phyloP scores from a whole-genome alignment of 2,329 filamentous ascomycete species.

The Neonectria magnoliae region DNA sequence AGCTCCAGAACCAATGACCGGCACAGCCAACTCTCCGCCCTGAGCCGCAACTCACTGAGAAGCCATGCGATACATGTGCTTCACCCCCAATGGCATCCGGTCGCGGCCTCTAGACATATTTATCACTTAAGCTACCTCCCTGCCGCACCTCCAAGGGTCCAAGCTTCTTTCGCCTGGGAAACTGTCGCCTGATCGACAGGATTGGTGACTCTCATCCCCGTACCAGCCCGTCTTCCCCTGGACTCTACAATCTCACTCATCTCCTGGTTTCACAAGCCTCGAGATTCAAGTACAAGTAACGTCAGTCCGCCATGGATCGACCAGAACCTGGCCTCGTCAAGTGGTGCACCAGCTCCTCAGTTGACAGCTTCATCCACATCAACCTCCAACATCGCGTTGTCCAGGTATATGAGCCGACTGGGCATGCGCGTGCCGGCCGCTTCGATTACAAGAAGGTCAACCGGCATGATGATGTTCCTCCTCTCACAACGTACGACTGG shows the following conservation, averaged over 20 bases:
- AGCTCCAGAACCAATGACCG: conserved; percentile 17
- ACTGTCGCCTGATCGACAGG: conserved; percentile 14
- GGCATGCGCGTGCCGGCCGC: conserved; percentile 63
- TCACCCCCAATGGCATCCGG: conserved; percentile 25
- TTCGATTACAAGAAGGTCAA: conserved; percentile 68
- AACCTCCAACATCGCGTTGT: conserved; percentile 71
- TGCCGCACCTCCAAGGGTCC: neutral
- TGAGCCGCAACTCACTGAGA: conserved; percentile 14
- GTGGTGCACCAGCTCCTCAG: conserved; percentile 69
- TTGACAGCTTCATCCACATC: conserved; percentile 72
- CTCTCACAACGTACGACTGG: conserved; percentile 74
- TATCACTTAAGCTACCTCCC: neutral
- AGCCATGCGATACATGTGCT: conserved; percentile 23
- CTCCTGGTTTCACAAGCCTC: neutral
- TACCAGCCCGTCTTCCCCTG: neutral
- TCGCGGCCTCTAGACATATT: conserved; percentile 5
- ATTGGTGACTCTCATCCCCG: neutral
- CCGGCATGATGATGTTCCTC: conserved; percentile 71
- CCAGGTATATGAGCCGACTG: conserved; percentile 70
- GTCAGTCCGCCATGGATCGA: conserved; percentile 59
- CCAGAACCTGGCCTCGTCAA: conserved; percentile 71
- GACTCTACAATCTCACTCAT: neutral
- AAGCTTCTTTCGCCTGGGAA: neutral
- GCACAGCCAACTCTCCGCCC: conserved; percentile 15
- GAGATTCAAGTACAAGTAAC: conserved; percentile 1